Percentiles rank a stretch among this genome's conserved stretches.
phyloP scores from a whole-genome alignment of 2,329 filamentous ascomycete species.

The Ceratocystiopsis brevicomis region DNA sequence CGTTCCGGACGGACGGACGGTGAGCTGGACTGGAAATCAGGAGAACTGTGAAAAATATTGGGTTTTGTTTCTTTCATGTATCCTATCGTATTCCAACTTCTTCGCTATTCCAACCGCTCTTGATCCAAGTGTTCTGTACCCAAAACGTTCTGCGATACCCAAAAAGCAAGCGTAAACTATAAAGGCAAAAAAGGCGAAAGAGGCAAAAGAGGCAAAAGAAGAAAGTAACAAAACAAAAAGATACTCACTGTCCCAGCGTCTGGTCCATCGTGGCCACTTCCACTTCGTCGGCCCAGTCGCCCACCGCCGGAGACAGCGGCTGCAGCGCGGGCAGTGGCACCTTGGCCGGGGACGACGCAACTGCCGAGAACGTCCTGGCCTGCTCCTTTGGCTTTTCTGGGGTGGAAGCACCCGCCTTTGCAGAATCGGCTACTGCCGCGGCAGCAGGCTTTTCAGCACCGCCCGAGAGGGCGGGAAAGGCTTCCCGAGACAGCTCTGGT shows the following conservation, averaged over 20 bases:
- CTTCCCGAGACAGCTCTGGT: conserved; percentile 16
- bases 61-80: too few species aligned
- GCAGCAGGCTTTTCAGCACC: conserved; percentile 9
- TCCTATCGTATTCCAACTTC: too few species aligned
- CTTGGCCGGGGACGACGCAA: conserved; percentile 4
- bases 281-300: conserved; percentile 41
- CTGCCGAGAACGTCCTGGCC: too few species aligned
- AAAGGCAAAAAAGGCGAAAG: neutral
- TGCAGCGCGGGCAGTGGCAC: conserved; percentile 8
- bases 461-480: conserved; percentile 23
- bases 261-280: conserved; percentile 13
- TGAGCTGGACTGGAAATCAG: too few species aligned
- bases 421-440: neutral
- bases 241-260: neutral
- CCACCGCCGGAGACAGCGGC: conserved; percentile 20
- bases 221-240: neutral
- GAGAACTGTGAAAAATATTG: too few species aligned
- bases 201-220: neutral
- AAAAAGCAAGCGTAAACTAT: too few species aligned
- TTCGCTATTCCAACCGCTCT: too few species aligned
- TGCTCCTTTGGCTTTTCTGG: too few species aligned
- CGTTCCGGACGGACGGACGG: too few species aligned
- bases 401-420: neutral
- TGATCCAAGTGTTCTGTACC: too few species aligned
- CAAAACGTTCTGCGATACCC: too few species aligned